These are phyloP conservation scores for Termitomyces sp. DNA, from an alignment of 768 basidiomycete species.

Conservation along the genomic window DNA sequence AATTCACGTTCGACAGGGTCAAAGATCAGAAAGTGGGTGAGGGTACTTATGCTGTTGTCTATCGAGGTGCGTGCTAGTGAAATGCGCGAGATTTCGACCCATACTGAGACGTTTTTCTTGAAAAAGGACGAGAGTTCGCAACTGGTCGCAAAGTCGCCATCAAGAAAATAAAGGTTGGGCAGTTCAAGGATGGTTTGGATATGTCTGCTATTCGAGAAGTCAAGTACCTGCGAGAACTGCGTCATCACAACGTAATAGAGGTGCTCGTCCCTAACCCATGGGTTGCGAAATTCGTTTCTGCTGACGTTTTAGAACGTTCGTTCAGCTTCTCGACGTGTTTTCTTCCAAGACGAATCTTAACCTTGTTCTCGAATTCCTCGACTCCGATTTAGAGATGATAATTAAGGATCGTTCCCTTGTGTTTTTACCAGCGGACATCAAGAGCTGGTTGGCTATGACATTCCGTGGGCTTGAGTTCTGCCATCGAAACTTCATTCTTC, in stretches of 20 bases:
- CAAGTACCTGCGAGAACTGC: slow-evolving; percentile 91
- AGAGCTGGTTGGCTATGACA: slow-evolving; percentile 99
- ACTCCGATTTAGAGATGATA: slow-evolving; percentile 94
- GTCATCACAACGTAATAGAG: slow-evolving; percentile 93
- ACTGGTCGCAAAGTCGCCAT: slow-evolving; percentile 89
- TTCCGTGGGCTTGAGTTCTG: slow-evolving; percentile 98
- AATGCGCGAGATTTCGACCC: background rate
- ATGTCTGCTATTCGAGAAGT: slow-evolving; percentile 99
- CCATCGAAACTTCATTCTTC: slow-evolving; percentile 89
- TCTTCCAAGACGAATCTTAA: slow-evolving; percentile 96
- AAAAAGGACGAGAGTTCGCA: slow-evolving; percentile 64
- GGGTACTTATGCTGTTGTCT: slow-evolving; percentile 96
- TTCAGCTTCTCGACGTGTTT: slow-evolving; percentile 91
- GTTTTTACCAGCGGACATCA: slow-evolving; percentile 93
- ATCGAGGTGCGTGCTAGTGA: slow-evolving; percentile 56
- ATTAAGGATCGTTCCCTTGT: slow-evolving; percentile 92
- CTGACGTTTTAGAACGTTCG: background rate
- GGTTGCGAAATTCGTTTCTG: background rate
- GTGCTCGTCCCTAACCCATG: slow-evolving; percentile 33
- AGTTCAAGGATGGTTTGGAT: slow-evolving; percentile 96
- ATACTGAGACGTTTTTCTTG: background rate
- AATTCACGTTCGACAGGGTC: slow-evolving; percentile 38
- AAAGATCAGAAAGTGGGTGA: slow-evolving; percentile 84
- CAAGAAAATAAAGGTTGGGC: slow-evolving; percentile 96
- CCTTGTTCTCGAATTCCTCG: slow-evolving; percentile 93